Percentiles rank a stretch among this genome's conserved stretches.
These are phyloP conservation scores for Collybia sordida DNA, from an alignment of 768 basidiomycete genomes.

Conservation along the genomic window DNA sequence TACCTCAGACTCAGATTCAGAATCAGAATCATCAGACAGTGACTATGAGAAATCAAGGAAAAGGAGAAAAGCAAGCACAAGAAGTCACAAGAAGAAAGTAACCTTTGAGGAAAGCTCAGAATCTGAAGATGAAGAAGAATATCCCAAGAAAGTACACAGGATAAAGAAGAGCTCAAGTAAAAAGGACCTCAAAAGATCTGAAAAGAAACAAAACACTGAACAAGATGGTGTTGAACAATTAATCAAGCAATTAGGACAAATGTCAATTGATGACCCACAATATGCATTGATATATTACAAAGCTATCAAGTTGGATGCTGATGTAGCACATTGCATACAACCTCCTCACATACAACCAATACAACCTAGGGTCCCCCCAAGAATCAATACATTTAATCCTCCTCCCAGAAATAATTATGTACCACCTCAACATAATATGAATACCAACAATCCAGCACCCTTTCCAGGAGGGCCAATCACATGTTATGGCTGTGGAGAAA, in stretches of 20 bases:
- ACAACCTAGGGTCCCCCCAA: neutral
- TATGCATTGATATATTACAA: conserved; percentile 3
- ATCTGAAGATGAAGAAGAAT: neutral
- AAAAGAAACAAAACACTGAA: neutral
- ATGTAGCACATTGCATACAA: neutral
- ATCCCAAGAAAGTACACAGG: neutral
- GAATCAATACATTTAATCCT: neutral
- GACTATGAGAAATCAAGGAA: neutral
- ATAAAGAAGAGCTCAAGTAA: no score
- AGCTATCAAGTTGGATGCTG: conserved; percentile 1
- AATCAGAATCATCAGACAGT: no score
- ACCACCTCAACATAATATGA: neutral
- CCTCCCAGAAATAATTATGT: neutral
- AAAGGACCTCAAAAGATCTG: no score
- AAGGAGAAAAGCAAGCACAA: neutral
- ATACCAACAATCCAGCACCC: neutral
- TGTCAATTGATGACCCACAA: conserved; percentile 2
- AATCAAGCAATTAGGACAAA: neutral
- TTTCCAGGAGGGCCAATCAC: neutral
- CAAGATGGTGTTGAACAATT: neutral
- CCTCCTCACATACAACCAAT: neutral
- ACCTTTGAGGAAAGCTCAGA: neutral
- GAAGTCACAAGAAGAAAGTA: neutral
- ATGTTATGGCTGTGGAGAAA: conserved; percentile 7
- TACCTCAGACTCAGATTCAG: conserved; percentile 1